These are phyloP conservation scores for Salvia hispanica DNA, from an alignment of 257 asterid species.

Conservation along the genomic window DNA sequence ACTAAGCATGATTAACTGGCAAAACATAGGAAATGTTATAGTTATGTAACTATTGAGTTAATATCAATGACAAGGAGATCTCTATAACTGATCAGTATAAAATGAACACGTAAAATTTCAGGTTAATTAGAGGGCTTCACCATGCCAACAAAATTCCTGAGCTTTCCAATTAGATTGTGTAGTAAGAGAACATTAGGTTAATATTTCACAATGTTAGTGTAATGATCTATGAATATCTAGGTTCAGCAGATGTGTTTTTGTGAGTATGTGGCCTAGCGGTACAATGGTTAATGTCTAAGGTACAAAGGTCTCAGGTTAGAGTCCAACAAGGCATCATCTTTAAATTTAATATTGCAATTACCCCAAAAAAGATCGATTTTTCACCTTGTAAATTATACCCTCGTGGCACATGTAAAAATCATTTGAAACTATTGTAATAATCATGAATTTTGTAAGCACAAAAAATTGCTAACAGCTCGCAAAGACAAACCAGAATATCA, in stretches of 20 bases:
- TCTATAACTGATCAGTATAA: neutral
- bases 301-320: too few species aligned
- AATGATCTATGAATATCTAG: conserved; percentile 5
- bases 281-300: too few species aligned
- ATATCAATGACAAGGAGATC: neutral
- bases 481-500: conserved; percentile 20
- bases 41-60: neutral
- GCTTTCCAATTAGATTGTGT: conserved; percentile 17
- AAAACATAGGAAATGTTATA: neutral
- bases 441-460: conserved; percentile 26
- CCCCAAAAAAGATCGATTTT: too few species aligned
- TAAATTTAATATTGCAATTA: too few species aligned
- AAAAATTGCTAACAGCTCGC: conserved; percentile 9
- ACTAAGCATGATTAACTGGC: conserved; percentile 6
- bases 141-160: conserved; percentile 13
- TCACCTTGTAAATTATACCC: conserved; percentile 17
- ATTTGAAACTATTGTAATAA: conserved; percentile 11
- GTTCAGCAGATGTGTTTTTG: conserved; percentile 9
- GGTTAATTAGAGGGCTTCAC: conserved; percentile 5
- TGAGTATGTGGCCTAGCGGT: neutral
- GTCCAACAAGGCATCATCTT: too few species aligned
- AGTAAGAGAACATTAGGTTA: conserved; percentile 13
- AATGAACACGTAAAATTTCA: neutral
- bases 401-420: conserved; percentile 17
- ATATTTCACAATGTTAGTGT: conserved; percentile 6